Evolutionary conservation across 2,329 filamentous ascomycete species (phyloP).

Genomic region (Trichophyton verrucosum): DNA sequence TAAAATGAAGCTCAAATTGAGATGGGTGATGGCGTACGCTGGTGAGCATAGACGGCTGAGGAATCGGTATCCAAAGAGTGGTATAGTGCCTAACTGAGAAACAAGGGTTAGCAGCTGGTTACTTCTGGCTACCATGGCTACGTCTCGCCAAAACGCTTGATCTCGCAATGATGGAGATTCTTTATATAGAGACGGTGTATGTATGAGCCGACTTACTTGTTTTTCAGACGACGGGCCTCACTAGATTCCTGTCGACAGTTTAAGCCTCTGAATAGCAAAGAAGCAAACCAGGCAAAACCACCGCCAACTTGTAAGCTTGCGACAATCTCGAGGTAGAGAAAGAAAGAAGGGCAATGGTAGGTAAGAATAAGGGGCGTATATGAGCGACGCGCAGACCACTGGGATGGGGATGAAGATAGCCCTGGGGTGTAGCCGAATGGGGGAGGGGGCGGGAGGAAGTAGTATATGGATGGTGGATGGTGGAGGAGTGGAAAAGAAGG

Average conservation of each 20-base stretch:
- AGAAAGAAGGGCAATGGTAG: not conserved
- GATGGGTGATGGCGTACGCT: not conserved
- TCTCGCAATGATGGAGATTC: not conserved
- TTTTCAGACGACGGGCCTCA: not conserved
- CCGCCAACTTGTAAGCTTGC: not conserved
- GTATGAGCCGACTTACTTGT: not conserved
- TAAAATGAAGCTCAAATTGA: not conserved
- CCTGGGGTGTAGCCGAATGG: not conserved
- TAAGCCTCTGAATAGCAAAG: not conserved
- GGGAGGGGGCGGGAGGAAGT: not conserved
- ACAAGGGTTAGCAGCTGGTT: not conserved
- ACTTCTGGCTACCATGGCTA: not conserved
- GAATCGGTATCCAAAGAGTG: not conserved
- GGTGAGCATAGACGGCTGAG: not conserved
- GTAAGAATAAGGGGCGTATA: not conserved
- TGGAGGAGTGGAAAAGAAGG: conserved; percentile 10
- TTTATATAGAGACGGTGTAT: not conserved
- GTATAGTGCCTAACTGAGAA: not conserved
- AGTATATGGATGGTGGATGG: not conserved
- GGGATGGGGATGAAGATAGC: not conserved
- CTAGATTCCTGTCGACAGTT: not conserved
- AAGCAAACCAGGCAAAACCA: not conserved
- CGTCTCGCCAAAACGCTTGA: not conserved
- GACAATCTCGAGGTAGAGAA: not conserved
- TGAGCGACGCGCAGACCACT: not conserved